These are phyloP conservation scores for Pisolithus tinctorius DNA, from an alignment of 768 basidiomycete genomes.

Conservation along the genomic window DNA sequence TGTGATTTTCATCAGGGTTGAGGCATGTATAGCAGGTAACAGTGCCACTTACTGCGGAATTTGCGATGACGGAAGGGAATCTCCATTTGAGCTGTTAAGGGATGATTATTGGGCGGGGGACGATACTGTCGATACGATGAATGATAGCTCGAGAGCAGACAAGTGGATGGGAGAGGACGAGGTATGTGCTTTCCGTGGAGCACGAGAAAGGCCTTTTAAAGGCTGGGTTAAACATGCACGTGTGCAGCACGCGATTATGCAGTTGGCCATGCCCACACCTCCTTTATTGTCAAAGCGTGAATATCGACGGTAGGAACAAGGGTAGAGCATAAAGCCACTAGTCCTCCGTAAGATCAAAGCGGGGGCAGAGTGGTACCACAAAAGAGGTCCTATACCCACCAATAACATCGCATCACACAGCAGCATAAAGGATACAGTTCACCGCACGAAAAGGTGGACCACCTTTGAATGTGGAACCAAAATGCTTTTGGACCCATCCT, in stretches of 20 bases:
- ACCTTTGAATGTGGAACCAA: too few species aligned
- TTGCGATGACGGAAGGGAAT: constrained; percentile 16
- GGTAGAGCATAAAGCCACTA: constrained; percentile 8
- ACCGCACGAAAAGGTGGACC: too few species aligned
- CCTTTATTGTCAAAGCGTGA: constrained; percentile 11
- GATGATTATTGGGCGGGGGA: constrained; percentile 1
- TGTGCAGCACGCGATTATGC: constrained; percentile 27
- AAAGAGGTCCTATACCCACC: not conserved
- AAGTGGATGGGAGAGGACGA: constrained; percentile 5
- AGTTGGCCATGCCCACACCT: constrained; percentile 7
- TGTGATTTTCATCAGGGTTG: constrained; percentile 8
- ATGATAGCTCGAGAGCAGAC: too few species aligned
- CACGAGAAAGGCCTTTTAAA: constrained; percentile 21
- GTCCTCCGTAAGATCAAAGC: constrained; percentile 1
- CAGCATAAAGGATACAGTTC: too few species aligned
- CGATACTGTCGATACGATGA: not conserved
- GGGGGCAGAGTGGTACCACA: not conserved
- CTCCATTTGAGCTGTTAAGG: constrained; percentile 1
- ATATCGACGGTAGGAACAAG: constrained; percentile 1
- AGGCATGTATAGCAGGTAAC: not conserved
- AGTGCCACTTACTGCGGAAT: constrained; percentile 26
- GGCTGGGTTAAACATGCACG: constrained; percentile 26
- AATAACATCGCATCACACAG: too few species aligned
- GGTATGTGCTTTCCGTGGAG: constrained; percentile 18
- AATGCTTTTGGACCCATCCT: too few species aligned